A percentile compares a stretch with the other conserved stretches of the same genome.
These are phyloP conservation scores for Saturnispora halmiae DNA, from an alignment of 805 yeast species.

Conservation along the genomic window DNA sequence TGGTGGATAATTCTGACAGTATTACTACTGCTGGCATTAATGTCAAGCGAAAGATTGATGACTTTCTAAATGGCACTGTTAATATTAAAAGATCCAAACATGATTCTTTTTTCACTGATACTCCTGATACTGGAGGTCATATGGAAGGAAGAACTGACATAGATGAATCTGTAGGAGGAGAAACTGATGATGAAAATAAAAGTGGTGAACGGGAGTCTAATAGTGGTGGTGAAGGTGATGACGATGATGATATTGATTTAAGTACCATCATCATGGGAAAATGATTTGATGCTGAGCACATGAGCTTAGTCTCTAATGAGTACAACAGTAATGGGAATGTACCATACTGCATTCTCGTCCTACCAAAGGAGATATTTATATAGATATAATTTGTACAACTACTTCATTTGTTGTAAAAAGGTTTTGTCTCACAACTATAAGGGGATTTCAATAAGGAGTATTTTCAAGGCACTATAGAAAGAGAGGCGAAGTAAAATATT, in stretches of 20 bases:
- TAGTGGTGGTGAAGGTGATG: constrained; percentile 3
- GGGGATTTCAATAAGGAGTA: too few relatives aligned
- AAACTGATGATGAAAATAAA: not conserved
- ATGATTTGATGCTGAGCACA: constrained; percentile 1
- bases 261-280: constrained; percentile 9
- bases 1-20: too few relatives aligned
- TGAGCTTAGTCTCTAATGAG: not conserved
- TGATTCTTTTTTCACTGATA: not conserved
- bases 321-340: not conserved
- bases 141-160: not conserved
- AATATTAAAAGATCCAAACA: not conserved
- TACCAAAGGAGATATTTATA: too few relatives aligned
- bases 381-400: too few relatives aligned
- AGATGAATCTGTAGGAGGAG: not conserved
- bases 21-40: too few relatives aligned
- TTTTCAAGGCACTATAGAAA: too few relatives aligned
- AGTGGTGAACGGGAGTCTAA: not conserved
- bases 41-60: not conserved
- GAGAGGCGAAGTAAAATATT: too few relatives aligned
- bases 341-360: too few relatives aligned
- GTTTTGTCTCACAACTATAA: too few relatives aligned
- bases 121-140: too few relatives aligned
- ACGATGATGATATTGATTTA: constrained; percentile 4
- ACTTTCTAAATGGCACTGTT: not conserved
- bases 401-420: too few relatives aligned